phyloP scores from a whole-genome alignment of 2,329 filamentous ascomycete genomes.

The Plectosphaerella cucumerina region DNA sequence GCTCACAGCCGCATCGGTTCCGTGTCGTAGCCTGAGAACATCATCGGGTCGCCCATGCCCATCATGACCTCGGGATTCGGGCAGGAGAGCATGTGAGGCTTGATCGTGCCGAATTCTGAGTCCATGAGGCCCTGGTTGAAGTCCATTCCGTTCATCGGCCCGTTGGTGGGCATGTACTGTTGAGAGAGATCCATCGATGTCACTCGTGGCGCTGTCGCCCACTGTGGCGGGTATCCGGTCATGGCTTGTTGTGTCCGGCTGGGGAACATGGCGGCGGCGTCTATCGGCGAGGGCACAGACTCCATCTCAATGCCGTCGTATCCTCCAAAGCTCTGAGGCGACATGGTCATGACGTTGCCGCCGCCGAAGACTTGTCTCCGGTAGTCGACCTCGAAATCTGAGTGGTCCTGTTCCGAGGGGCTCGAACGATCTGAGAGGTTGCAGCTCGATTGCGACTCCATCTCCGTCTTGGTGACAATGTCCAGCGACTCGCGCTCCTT shows the following conservation, averaged over 20 bases:
- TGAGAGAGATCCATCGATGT: conserved; percentile 30
- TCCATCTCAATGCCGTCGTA: conserved; percentile 40
- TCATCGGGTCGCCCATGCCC: conserved; percentile 55
- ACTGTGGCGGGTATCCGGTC: conserved; percentile 18
- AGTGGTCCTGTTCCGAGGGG: conserved; percentile 51
- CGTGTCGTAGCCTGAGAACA: conserved; percentile 48
- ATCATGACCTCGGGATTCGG: conserved; percentile 53
- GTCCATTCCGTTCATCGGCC: conserved; percentile 30
- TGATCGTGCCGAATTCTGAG: conserved; percentile 49
- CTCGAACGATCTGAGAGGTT: conserved; percentile 44
- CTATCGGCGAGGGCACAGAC: conserved; percentile 27
- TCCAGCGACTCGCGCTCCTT: conserved; percentile 31
- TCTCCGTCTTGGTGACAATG: conserved; percentile 22
- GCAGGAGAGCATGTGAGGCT: conserved; percentile 50
- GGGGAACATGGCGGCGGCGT: conserved; percentile 29
- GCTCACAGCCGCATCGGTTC: conserved; percentile 36
- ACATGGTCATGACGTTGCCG: conserved; percentile 42
- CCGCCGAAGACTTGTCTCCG: conserved; percentile 41
- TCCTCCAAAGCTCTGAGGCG: conserved; percentile 45
- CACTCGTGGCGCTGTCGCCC: conserved; percentile 14
- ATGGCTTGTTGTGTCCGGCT: conserved; percentile 28
- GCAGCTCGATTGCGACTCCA: conserved; percentile 27
- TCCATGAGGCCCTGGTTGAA: conserved; percentile 48
- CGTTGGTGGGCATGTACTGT: conserved; percentile 30
- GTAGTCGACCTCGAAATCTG: conserved; percentile 52